Conservation (phyloP, 169 alveolate species). For the Haemoproteus tartakovskyi region DNA sequence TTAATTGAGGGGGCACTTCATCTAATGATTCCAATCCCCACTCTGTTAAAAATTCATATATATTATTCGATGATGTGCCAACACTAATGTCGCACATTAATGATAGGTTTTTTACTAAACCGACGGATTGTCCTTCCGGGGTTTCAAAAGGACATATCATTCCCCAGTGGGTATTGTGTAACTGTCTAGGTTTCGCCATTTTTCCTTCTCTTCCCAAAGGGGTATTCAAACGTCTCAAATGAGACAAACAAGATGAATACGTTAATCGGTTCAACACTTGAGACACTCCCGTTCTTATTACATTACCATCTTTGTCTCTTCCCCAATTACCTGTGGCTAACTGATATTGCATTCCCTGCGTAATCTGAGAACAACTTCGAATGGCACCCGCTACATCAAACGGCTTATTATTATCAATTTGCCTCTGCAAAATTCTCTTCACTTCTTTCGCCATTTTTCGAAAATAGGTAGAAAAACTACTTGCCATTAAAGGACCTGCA, state of each 20-base stretch:
- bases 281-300: slow-evolving; percentile 98
- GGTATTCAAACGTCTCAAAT: slow-evolving; percentile 89
- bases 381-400: too few relatives aligned
- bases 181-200: slow-evolving; percentile 98
- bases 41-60: slow-evolving; percentile 71
- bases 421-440: too few relatives aligned
- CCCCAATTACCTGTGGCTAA: slow-evolving; percentile 99
- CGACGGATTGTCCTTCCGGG: slow-evolving; percentile 99
- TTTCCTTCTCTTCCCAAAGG: slow-evolving; percentile 91
- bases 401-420: too few relatives aligned
- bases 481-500: slow-evolving; percentile 97
- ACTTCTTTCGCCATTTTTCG: too few relatives aligned
- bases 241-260: slow-evolving; percentile 90
- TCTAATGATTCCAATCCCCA: slow-evolving; percentile 81
- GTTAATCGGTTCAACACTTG: slow-evolving; percentile 95
- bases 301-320: slow-evolving; percentile 95
- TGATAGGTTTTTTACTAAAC: slow-evolving; percentile 96
- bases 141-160: slow-evolving; percentile 99
- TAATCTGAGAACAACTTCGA: too few relatives aligned
- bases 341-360: slow-evolving; percentile 94
- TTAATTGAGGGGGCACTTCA: slow-evolving; percentile 71
- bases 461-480: too few relatives aligned
- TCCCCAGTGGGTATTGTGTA: slow-evolving; percentile 99
- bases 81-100: slow-evolving; percentile 97
- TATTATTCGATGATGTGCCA: slow-evolving; percentile 87